Conservation (phyloP, 2,329 filamentous ascomycete species). For the Pyrenochaeta sp. region DNA sequence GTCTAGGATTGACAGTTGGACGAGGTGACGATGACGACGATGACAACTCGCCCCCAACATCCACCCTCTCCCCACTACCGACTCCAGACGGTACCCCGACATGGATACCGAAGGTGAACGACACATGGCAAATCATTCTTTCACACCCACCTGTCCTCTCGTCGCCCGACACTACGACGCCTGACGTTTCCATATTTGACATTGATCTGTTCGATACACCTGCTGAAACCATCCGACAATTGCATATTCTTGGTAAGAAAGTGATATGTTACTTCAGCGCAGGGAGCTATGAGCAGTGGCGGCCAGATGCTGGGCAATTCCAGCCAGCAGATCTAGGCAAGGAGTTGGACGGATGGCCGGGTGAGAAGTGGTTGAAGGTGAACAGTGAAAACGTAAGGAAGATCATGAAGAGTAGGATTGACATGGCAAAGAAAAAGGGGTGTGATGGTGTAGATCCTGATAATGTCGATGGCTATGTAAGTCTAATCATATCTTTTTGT, state of each 20-base stretch:
- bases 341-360: constrained; percentile 68
- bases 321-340: constrained; percentile 64
- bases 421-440: constrained; percentile 67
- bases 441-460: constrained; percentile 76
- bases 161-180: constrained; percentile 48
- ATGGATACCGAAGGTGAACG: constrained; percentile 64
- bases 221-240: constrained; percentile 54
- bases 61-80: constrained; percentile 35
- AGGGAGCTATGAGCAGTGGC: constrained; percentile 72
- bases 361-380: constrained; percentile 73
- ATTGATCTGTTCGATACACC: constrained; percentile 67
- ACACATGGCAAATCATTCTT: constrained; percentile 71
- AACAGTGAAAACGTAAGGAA: constrained; percentile 65
- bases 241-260: constrained; percentile 63
- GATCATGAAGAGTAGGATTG: constrained; percentile 70
- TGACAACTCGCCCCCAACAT: constrained; percentile 25
- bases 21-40: constrained; percentile 33
- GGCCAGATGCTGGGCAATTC: constrained; percentile 67
- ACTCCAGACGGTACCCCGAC: constrained; percentile 36
- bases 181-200: constrained; percentile 66
- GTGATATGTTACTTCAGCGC: constrained; percentile 81
- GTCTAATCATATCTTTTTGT: constrained; percentile 25
- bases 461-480: constrained; percentile 72
- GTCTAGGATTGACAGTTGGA: constrained; percentile 60
- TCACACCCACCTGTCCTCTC: constrained; percentile 36